Conservation (phyloP, 2,329 filamentous ascomycete species). For the Beauveria pseudobassiana region DNA sequence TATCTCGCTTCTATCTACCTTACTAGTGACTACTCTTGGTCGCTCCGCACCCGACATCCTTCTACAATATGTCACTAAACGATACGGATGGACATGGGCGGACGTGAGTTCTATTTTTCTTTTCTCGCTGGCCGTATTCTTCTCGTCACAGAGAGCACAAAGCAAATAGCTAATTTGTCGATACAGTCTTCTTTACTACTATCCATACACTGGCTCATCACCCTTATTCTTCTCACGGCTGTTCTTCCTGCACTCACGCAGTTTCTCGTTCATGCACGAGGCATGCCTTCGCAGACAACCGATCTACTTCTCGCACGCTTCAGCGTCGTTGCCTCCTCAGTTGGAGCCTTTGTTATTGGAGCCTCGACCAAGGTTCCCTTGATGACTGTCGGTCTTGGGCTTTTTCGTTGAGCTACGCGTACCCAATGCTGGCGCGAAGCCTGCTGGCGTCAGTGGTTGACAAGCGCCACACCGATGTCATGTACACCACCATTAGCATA, state of each 20-base stretch:
- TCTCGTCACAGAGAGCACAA: no score
- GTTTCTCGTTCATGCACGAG: not conserved
- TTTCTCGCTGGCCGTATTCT: not conserved
- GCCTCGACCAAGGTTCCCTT: not conserved
- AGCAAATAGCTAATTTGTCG: accelerated
- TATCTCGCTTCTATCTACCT: not conserved
- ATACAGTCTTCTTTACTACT: not conserved
- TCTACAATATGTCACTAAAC: conserved; percentile 14
- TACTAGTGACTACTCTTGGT: conserved; percentile 11
- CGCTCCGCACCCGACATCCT: conserved; percentile 12
- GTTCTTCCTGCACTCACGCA: not conserved
- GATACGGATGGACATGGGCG: conserved; percentile 14
- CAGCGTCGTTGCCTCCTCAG: not conserved
- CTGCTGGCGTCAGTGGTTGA: conserved; percentile 15
- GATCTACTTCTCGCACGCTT: not conserved
- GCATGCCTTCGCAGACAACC: not conserved
- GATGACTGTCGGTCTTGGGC: conserved; percentile 7
- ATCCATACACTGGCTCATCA: not conserved
- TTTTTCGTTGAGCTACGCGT: not conserved
- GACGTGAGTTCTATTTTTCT: not conserved
- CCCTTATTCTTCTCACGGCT: not conserved
- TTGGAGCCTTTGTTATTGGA: not conserved
- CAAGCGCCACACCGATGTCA: conserved; percentile 10
- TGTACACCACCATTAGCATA: conserved; percentile 15
- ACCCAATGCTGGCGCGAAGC: conserved; percentile 13